Percentiles rank a stretch among this genome's conserved stretches.
These are phyloP conservation scores for Mucor indicus DNA, from an alignment of 371 early-diverging fungal species.

Conservation along the genomic window DNA sequence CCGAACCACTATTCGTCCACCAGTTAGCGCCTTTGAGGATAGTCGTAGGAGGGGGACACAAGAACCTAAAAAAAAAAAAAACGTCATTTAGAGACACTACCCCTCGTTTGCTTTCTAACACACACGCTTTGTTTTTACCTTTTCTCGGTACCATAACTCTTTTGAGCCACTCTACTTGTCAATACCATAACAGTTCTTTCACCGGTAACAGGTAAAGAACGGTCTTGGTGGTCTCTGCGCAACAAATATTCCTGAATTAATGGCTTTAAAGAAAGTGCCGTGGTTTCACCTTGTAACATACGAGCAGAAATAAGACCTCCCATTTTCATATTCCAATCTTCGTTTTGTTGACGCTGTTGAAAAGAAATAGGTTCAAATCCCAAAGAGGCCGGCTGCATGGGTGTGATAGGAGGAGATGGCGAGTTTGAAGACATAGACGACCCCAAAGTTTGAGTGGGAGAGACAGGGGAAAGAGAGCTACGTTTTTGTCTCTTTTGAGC, in stretches of 20 bases:
- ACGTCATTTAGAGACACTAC: no score
- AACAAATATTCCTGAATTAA: constrained; percentile 43
- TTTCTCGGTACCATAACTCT: constrained; percentile 84
- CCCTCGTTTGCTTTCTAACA: no score
- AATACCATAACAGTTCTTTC: constrained; percentile 71
- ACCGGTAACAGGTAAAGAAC: constrained; percentile 27
- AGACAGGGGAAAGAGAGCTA: constrained; percentile 15
- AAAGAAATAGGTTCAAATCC: constrained; percentile 15
- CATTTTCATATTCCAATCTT: constrained; percentile 5
- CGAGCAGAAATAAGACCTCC: constrained; percentile 6
- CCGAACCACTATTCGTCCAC: constrained; percentile 40
- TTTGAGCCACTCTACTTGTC: constrained; percentile 82
- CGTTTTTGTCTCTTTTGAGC: constrained; percentile 19
- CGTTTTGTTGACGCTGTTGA: constrained; percentile 1
- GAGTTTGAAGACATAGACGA: constrained; percentile 23
- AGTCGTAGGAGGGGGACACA: constrained; percentile 83
- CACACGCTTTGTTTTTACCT: constrained; percentile 46
- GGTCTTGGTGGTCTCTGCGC: constrained; percentile 36
- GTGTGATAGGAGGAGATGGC: constrained; percentile 37
- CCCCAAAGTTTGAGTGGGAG: constrained; percentile 12
- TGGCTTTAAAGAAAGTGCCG: constrained; percentile 27
- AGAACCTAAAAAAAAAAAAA: constrained; percentile 37
- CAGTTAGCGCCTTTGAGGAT: constrained; percentile 70
- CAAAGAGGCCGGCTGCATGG: constrained; percentile 25
- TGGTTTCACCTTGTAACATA: constrained; percentile 24